Percentiles rank a stretch among this genome's conserved stretches.
Conservation (phyloP, 352 stramenopile species). For the Phytophthora idaei region DNA sequence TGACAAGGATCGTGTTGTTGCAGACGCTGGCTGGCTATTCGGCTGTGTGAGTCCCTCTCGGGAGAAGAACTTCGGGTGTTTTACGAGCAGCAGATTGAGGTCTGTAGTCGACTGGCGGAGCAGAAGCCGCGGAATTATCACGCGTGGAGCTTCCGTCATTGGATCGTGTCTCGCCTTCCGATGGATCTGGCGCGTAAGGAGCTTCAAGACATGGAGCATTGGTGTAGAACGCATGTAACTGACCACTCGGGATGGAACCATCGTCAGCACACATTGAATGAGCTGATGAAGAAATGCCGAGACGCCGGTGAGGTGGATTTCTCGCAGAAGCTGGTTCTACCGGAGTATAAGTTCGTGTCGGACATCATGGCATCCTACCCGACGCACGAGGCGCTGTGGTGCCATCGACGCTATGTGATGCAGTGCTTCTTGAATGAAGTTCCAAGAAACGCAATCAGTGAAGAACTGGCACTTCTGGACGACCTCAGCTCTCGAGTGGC, state of each 20-base stretch:
- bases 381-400: slow-evolving; percentile 77
- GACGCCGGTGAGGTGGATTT: background rate
- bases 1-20: slow-evolving; percentile 12
- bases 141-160: slow-evolving; percentile 86
- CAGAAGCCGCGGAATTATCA: slow-evolving; percentile 82
- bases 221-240: slow-evolving; percentile 70
- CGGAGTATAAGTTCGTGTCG: slow-evolving; percentile 62
- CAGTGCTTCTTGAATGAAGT: slow-evolving; percentile 43
- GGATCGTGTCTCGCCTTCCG: slow-evolving; percentile 56
- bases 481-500: slow-evolving; percentile 15
- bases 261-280: slow-evolving; percentile 61
- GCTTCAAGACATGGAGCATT: slow-evolving; percentile 53
- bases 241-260: slow-evolving; percentile 87
- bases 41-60: slow-evolving; percentile 28
- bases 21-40: slow-evolving; percentile 63
- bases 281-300: slow-evolving; percentile 19
- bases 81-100: slow-evolving; percentile 52
- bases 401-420: slow-evolving; percentile 73
- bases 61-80: slow-evolving; percentile 39
- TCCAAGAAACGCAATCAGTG: background rate
- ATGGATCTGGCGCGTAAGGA: slow-evolving; percentile 41
- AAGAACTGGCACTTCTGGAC: background rate
- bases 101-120: slow-evolving; percentile 63
- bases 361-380: slow-evolving; percentile 54
- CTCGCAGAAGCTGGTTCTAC: slow-evolving; percentile 34